A percentile compares a stretch with the other conserved stretches of the same genome.
Evolutionary conservation across 768 basidiomycete genomes (phyloP).

Genomic region (Tricholoma hemisulphureum): DNA sequence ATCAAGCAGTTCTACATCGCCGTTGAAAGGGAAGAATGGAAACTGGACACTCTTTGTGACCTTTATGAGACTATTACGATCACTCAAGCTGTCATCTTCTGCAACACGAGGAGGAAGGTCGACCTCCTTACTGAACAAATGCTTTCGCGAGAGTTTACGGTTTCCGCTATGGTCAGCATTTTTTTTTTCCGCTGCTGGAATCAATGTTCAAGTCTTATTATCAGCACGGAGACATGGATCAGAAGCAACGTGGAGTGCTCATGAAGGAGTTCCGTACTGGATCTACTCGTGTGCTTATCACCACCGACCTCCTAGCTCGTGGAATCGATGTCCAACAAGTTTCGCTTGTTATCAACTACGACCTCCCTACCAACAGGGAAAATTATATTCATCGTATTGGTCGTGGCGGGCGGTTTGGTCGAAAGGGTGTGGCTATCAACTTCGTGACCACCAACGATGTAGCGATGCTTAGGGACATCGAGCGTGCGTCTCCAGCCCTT

Average conservation of each 20-base stretch:
- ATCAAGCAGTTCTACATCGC: slow-evolving; percentile 99
- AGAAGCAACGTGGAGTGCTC: slow-evolving; percentile 92
- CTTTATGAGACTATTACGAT: slow-evolving; percentile 98
- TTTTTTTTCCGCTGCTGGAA: neutral
- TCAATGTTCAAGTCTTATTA: slow-evolving; percentile 17
- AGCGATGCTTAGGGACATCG: slow-evolving; percentile 88
- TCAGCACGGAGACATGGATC: slow-evolving; percentile 98
- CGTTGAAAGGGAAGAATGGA: slow-evolving; percentile 99
- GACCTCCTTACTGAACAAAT: slow-evolving; percentile 99
- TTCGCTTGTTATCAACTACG: slow-evolving; percentile 93
- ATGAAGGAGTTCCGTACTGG: slow-evolving; percentile 99
- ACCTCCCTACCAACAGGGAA: slow-evolving; percentile 90
- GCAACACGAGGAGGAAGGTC: slow-evolving; percentile 98
- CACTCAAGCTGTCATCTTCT: slow-evolving; percentile 99
- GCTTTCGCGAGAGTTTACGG: slow-evolving; percentile 94
- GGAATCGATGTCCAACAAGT: slow-evolving; percentile 99
- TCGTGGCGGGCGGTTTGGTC: slow-evolving; percentile 94
- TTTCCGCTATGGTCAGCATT: slow-evolving; percentile 84
- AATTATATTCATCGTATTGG: slow-evolving; percentile 99
- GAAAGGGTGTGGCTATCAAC: slow-evolving; percentile 98
- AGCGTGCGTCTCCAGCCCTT: slow-evolving; percentile 59
- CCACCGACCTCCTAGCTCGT: slow-evolving; percentile 95
- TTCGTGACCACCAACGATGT: slow-evolving; percentile 97
- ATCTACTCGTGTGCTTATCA: slow-evolving; percentile 96
- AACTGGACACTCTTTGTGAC: slow-evolving; percentile 97